A percentile compares a stretch with the other conserved stretches of the same genome.
These are phyloP conservation scores for Boletus bicolor DNA, from an alignment of 768 basidiomycete genomes.

Conservation along the genomic window DNA sequence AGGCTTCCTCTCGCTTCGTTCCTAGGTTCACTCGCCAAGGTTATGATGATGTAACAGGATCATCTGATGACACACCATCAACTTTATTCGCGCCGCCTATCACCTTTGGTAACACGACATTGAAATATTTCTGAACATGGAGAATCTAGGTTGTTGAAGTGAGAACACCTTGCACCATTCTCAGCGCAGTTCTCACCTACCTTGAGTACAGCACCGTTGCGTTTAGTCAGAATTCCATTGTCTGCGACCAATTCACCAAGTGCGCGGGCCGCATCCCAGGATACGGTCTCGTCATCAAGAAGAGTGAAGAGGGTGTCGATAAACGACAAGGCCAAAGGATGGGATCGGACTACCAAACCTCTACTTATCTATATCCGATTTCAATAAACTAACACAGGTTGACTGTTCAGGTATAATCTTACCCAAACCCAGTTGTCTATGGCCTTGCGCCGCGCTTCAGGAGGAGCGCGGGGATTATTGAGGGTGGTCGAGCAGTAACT, in stretches of 20 bases:
- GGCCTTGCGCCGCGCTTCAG: conserved; percentile 45
- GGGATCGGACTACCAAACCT: conserved; percentile 73
- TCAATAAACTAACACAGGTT: neutral
- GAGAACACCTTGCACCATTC: neutral
- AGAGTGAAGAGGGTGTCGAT: conserved; percentile 65
- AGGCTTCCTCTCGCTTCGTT: conserved; percentile 54
- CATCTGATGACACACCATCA: conserved; percentile 40
- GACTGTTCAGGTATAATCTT: conserved; percentile 12
- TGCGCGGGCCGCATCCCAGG: conserved; percentile 71
- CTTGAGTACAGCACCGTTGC: conserved; percentile 73
- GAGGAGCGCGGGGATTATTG: conserved; percentile 26
- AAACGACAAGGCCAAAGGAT: conserved; percentile 53
- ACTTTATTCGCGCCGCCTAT: conserved; percentile 59
- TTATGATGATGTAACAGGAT: neutral
- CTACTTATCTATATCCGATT: conserved; percentile 58
- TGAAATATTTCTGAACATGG: conserved; percentile 74
- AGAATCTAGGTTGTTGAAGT: conserved; percentile 48
- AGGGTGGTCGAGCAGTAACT: conserved; percentile 52
- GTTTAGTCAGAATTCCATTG: conserved; percentile 69
- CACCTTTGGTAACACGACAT: conserved; percentile 68
- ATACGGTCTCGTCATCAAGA: conserved; percentile 62
- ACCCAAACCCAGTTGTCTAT: conserved; percentile 73
- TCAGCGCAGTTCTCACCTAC: conserved; percentile 38
- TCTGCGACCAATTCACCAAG: conserved; percentile 63
- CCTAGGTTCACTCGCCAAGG: conserved; percentile 35